Evolutionary conservation across 306 rosid species (phyloP).

Genomic region (Boehmeria nivea): DNA sequence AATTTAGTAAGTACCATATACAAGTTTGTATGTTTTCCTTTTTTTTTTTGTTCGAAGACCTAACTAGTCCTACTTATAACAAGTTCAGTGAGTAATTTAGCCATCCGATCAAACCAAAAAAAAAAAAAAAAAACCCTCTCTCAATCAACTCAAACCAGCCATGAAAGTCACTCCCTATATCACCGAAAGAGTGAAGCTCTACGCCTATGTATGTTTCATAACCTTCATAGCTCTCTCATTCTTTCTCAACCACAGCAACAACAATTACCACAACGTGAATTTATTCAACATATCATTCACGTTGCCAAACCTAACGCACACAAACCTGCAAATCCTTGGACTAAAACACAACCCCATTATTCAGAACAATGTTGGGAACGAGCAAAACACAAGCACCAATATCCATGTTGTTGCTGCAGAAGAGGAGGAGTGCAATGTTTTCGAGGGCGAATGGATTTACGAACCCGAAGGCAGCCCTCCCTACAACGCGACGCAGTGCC

Average conservation of each 20-base stretch:
- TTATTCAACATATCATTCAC: background rate
- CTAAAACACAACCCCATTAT: too few species aligned
- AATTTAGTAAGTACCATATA: too few species aligned
- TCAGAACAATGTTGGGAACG: too few species aligned
- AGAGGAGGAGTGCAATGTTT: slow-evolving; percentile 29
- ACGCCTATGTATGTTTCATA: slow-evolving; percentile 23
- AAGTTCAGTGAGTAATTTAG: too few species aligned
- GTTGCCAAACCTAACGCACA: background rate
- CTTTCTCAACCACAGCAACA: slow-evolving; percentile 16
- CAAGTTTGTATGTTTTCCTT: too few species aligned
- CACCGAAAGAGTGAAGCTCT: slow-evolving; percentile 26
- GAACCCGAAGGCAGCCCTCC: slow-evolving; percentile 29
- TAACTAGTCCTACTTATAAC: too few species aligned
- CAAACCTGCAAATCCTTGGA: background rate
- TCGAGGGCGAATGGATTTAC: slow-evolving; percentile 41
- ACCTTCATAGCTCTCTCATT: slow-evolving; percentile 14
- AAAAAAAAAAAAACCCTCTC: too few species aligned
- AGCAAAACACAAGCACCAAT: too few species aligned
- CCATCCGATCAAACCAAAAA: too few species aligned
- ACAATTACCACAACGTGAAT: background rate
- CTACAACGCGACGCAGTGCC: slow-evolving; percentile 23
- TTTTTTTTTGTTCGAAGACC: too few species aligned
- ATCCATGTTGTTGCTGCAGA: too few species aligned
- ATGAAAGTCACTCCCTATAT: slow-evolving; percentile 27
- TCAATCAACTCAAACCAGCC: background rate